Percentiles rank a stretch among this genome's conserved stretches.
Conservation (phyloP, 2,329 filamentous ascomycete genomes). For the Xylariaceae sp. region DNA sequence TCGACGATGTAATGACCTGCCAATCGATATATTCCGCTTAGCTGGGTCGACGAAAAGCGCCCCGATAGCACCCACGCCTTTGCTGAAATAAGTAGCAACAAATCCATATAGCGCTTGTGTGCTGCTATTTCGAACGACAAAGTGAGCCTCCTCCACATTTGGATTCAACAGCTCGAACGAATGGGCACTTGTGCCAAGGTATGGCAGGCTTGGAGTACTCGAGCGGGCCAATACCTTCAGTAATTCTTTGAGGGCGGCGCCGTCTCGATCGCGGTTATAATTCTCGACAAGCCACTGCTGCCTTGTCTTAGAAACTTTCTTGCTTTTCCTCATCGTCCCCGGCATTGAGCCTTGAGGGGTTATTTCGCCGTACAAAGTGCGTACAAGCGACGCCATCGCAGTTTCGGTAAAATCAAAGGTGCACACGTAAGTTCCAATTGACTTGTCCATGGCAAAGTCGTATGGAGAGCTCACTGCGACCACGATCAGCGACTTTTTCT, state of each 20-base stretch:
- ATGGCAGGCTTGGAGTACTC: constrained; percentile 67
- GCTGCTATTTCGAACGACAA: constrained; percentile 91
- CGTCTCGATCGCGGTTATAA: constrained; percentile 80
- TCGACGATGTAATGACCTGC: constrained; percentile 83
- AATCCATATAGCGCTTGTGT: constrained; percentile 91
- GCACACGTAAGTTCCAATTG: constrained; percentile 89
- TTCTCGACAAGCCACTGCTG: constrained; percentile 94
- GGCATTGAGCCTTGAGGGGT: constrained; percentile 62
- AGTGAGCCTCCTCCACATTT: constrained; percentile 79
- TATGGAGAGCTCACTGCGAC: constrained; percentile 94
- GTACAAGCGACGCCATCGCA: constrained; percentile 80
- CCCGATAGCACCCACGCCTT: constrained; percentile 73
- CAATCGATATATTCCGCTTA: constrained; percentile 86
- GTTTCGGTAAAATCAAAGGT: constrained; percentile 97
- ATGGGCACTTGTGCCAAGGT: constrained; percentile 70
- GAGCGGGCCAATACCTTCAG: constrained; percentile 70
- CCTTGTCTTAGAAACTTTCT: constrained; percentile 84
- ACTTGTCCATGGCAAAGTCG: constrained; percentile 91
- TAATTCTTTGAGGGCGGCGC: constrained; percentile 72
- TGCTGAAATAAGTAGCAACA: constrained; percentile 83
- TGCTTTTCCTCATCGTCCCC: constrained; percentile 81
- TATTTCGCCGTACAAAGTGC: constrained; percentile 79
- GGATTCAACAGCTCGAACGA: constrained; percentile 76
- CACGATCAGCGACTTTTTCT: constrained; percentile 88
- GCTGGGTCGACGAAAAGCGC: constrained; percentile 87